Percentiles rank a stretch among this genome's conserved stretches.
These are phyloP conservation scores for Phanerochaete sordida DNA, from an alignment of 768 basidiomycete genomes.

Conservation along the genomic window DNA sequence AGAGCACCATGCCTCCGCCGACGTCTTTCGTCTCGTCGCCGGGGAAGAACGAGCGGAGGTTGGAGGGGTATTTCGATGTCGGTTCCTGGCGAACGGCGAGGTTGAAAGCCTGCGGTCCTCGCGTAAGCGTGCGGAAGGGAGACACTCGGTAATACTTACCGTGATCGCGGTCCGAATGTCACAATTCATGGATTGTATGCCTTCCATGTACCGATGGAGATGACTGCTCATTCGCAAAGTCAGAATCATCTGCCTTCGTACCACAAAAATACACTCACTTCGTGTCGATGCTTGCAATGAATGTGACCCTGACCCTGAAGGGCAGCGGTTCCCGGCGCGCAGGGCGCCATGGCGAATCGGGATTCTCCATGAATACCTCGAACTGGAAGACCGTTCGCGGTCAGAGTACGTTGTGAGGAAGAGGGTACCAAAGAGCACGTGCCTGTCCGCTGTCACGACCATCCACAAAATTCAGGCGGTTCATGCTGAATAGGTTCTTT, in stretches of 20 bases:
- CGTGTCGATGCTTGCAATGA: no score
- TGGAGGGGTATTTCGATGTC: slow-evolving; percentile 62
- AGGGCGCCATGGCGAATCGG: no score
- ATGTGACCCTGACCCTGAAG: no score
- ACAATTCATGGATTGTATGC: slow-evolving; percentile 66
- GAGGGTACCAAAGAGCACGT: no score
- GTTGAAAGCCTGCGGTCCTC: slow-evolving; percentile 78
- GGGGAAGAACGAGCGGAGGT: slow-evolving; percentile 73
- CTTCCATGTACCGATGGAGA: slow-evolving; percentile 57
- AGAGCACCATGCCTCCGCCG: slow-evolving; percentile 62
- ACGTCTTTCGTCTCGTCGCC: slow-evolving; percentile 48
- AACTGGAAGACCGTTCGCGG: no score
- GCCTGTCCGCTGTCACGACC: slow-evolving; percentile 53
- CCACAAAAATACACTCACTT: no score
- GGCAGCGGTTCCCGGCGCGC: no score
- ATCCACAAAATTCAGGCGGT: slow-evolving; percentile 59
- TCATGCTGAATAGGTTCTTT: slow-evolving; percentile 69
- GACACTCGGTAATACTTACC: no score
- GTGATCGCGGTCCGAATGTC: slow-evolving; percentile 64
- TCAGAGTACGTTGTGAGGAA: no score
- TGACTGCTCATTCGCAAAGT: slow-evolving; percentile 51
- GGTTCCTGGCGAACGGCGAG: slow-evolving; percentile 77
- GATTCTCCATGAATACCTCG: no score
- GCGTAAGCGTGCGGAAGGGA: no score
- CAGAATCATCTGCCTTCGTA: no score